Base-by-base conservation (phyloP, 2,329 filamentous ascomycete species). In the Pseudogymnoascus sp. region DNA sequence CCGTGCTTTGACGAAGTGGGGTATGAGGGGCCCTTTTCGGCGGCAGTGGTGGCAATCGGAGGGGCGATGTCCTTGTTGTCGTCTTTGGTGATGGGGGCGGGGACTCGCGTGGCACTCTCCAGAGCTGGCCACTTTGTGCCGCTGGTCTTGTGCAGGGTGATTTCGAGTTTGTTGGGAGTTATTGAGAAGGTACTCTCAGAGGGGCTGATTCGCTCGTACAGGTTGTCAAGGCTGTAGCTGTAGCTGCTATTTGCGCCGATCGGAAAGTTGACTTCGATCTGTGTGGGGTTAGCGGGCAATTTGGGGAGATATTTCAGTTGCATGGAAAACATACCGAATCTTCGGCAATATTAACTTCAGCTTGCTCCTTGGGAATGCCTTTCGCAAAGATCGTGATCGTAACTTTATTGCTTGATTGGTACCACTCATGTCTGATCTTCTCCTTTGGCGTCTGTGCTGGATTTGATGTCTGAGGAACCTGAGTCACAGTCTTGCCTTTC, bases 1-100 rank as follows among this genome's bases (percentile, higher is more conserved):
- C 92, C 93, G 1, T 77, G 81, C 64, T 86, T 87, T 11, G 93
- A 94, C 0, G 92, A 97, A 0, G 92, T 93, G 1, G 94, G 93
- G 71, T 97, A 97, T 0, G 80, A 75, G 37, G 66, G 33, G n/a
- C 65, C 38, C 3, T 62, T 38, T 35, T 67, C 66, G 14, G 63
- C 12, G 6, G 33, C 25, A n/a, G 50, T 36, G 16, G 41, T 18
- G 14, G 39, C 11, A n/a, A 8, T 39, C 6, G 28, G 30, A 36
- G 61, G 54, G 8, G 66, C 35, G 12, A 12, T 3, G 2, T 59
- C 54, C 43, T 61, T 47, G 35, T 8, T 36, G 60, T 59, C 2
- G 65, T 60, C 30, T 59, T 57, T 37, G 18, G 12, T 30, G 20
- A 6, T 20, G 9, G 28, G 14, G 30, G 62, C 50, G 12, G 66